These are phyloP conservation scores for sunflower (Helianthus annuus) DNA, from an alignment of 129 eudicot species.

Conservation along the genomic window HanXRQr2.0-SUNRISE NC_035442.2:1073305-1073804, in stretches of 20 bases:
- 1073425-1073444: constrained; percentile 13
- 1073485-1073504: constrained; percentile 41
- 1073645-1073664: constrained; percentile 60
- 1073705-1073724: not conserved
- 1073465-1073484: constrained; percentile 22
- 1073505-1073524: constrained; percentile 40
- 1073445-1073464: constrained; percentile 1
- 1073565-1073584: constrained; percentile 49
- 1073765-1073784: too few species aligned
- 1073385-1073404: too few species aligned
- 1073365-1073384: too few species aligned
- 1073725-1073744: not conserved
- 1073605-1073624: constrained; percentile 41
- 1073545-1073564: constrained; percentile 40
- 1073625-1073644: constrained; percentile 89
- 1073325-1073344: not conserved
- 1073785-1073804: too few species aligned
- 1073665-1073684: constrained; percentile 70
- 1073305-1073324: constrained; percentile 48
- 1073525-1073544: constrained; percentile 37
- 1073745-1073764: too few species aligned
- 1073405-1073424: not conserved
- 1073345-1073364: too few species aligned
- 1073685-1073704: constrained; percentile 11
- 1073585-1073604: constrained; percentile 56